Evolutionary conservation across 176 grass and related monocot genomes (phyloP), one percentile per base, ranked within the genome.

Genomic region (Carex cristatella): DNA sequence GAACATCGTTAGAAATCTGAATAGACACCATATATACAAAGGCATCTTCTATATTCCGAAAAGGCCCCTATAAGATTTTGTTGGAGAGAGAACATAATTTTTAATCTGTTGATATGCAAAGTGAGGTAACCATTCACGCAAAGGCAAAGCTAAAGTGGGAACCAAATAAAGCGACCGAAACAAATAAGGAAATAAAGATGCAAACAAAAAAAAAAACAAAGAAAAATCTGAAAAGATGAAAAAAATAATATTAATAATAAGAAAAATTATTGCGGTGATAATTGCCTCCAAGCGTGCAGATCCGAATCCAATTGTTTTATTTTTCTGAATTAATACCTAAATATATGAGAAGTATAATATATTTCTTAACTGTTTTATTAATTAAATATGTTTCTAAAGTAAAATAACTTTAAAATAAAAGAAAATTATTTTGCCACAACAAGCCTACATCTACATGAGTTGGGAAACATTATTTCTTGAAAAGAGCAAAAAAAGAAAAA

Each of bases 101-200:
- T 71, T 78, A 56, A 79, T 79, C 2, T 16, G 74, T 53, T 15
- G 13, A 83, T 54, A 38, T 33, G 27, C 65, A n/a, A 53, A 83
- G 61, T 69, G 61, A 67, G 18, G 65, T 27, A 48, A 67, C 42
- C 27, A 69, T 67, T 23, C 81, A 83, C 63, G 63, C 63, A 83
- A 83, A 81, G 79, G 63, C 63, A 83, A 83, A 81, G 79, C 18
- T 46, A 44, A 44, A 81, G 79, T 42, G 16, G 18, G 58, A 81
- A 81, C 58, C 60, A 65, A 63, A 81, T 65, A 81, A 81, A 68
- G 30, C 40, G 42, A 46, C 0, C 7, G 42, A 19, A 77, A 77
- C 19, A 77, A 51, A 18, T 27, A 12, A 51, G 49, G 19, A 53
- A 77, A 77, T 15, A 77, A 77, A 74, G 40, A 64, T 30, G 30